Evolutionary conservation across 2,329 filamentous ascomycete species (phyloP).

Genomic region (Talaromyces verruculosus): DNA sequence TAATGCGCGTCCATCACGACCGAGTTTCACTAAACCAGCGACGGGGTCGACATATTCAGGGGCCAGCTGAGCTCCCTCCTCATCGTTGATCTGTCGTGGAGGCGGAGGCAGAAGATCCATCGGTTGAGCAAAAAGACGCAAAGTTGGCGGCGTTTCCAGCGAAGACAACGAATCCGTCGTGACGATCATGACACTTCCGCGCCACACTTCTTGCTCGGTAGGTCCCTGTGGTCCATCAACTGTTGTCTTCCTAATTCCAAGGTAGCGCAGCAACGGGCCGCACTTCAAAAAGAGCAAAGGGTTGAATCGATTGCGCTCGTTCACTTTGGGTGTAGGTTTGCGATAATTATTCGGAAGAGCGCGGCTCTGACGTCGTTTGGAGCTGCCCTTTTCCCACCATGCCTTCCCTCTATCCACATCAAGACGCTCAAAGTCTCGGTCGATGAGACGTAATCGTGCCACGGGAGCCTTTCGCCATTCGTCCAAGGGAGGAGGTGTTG

Average conservation of each 20-base stretch:
- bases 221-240: conserved; percentile 36
- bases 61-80: conserved; percentile 60
- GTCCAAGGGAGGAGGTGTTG: conserved; percentile 46
- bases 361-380: conserved; percentile 50
- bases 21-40: conserved; percentile 81
- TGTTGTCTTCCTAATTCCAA: conserved; percentile 67
- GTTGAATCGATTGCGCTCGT: conserved; percentile 66
- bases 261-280: conserved; percentile 86
- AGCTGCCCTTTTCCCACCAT: conserved; percentile 72
- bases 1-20: conserved; percentile 78
- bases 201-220: conserved; percentile 76
- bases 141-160: conserved; percentile 72
- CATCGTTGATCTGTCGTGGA: conserved; percentile 65
- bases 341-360: conserved; percentile 39
- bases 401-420: conserved; percentile 56
- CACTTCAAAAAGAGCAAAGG: conserved; percentile 84
- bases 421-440: conserved; percentile 60
- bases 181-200: conserved; percentile 93
- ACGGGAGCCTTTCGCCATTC: conserved; percentile 71
- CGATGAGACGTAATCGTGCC: conserved; percentile 58
- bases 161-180: conserved; percentile 81
- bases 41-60: conserved; percentile 85
- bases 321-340: conserved; percentile 35
- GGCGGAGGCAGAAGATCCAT: conserved; percentile 79
- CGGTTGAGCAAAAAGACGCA: conserved; percentile 84